Evolutionary conservation across 371 early-diverging fungal species (phyloP).

Genomic region (Mucor mucedo): DNA sequence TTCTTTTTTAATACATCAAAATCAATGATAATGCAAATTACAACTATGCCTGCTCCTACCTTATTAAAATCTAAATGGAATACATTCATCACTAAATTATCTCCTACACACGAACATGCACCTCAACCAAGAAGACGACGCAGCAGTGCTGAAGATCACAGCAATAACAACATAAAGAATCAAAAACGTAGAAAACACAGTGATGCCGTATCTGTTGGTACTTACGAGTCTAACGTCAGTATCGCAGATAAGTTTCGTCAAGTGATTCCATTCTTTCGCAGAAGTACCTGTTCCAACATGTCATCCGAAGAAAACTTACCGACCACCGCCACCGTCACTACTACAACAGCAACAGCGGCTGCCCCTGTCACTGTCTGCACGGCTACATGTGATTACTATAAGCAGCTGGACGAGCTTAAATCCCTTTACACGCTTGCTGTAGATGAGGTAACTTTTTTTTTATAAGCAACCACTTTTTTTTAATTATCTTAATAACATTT

Average conservation of each 20-base stretch:
- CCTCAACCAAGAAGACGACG: neutral
- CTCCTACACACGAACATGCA: neutral
- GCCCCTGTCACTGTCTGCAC: neutral
- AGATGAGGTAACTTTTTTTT: slow-evolving; percentile 29
- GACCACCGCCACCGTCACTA: neutral
- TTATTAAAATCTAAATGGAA: slow-evolving; percentile 27
- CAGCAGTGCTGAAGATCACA: neutral
- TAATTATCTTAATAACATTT: neutral
- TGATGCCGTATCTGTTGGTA: slow-evolving; percentile 28
- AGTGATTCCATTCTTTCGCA: slow-evolving; percentile 23
- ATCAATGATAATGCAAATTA: slow-evolving; percentile 19
- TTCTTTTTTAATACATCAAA: neutral
- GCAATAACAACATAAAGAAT: neutral
- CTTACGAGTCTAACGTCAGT: slow-evolving; percentile 19
- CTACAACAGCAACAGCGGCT: neutral
- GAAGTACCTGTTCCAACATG: slow-evolving; percentile 10
- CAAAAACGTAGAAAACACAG: slow-evolving; percentile 24
- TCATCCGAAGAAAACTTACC: slow-evolving; percentile 1
- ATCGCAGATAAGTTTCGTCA: slow-evolving; percentile 26
- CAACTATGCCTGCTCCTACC: slow-evolving; percentile 19
- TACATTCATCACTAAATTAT: slow-evolving; percentile 19
- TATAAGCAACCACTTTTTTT: neutral
- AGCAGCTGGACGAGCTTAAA: slow-evolving; percentile 17
- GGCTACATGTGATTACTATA: slow-evolving; percentile 4
- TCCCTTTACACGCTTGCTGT: slow-evolving; percentile 22